phyloP scores from a whole-genome alignment of 2,329 filamentous ascomycete genomes.

The Diaporthe ilicicola region DNA sequence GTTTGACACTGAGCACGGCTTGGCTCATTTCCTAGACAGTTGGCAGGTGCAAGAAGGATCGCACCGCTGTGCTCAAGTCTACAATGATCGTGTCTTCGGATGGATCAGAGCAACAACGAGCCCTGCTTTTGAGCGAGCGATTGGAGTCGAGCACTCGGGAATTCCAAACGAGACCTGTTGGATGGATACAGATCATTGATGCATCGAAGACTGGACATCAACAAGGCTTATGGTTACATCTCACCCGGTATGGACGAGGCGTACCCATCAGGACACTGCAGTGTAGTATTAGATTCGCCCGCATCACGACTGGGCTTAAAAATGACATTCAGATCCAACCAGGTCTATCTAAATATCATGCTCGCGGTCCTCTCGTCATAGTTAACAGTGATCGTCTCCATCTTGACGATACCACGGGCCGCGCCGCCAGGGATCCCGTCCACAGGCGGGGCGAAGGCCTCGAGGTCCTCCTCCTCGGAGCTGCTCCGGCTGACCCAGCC shows the following conservation, averaged over 20 bases:
- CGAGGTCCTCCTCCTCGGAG: constrained; percentile 10
- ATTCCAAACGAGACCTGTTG: too few species aligned
- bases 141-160: too few species aligned
- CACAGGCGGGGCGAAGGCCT: not conserved
- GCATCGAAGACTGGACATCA: too few species aligned
- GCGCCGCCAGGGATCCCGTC: not conserved
- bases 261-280: too few species aligned
- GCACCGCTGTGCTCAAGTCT: too few species aligned
- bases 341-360: not conserved
- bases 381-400: constrained; percentile 23
- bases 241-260: not conserved
- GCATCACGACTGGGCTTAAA: not conserved
- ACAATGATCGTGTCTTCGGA: too few species aligned
- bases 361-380: constrained; percentile 4
- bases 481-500: constrained; percentile 20
- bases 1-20: too few species aligned
- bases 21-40: too few species aligned
- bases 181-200: too few species aligned
- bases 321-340: not conserved
- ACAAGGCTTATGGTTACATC: not conserved
- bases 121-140: too few species aligned
- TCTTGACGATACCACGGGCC: not conserved
- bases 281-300: not conserved
- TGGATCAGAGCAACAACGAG: too few species aligned
- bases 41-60: too few species aligned